Conservation (phyloP, 495 filamentous ascomycete species). For the Hypoxylon perforatum region DNA sequence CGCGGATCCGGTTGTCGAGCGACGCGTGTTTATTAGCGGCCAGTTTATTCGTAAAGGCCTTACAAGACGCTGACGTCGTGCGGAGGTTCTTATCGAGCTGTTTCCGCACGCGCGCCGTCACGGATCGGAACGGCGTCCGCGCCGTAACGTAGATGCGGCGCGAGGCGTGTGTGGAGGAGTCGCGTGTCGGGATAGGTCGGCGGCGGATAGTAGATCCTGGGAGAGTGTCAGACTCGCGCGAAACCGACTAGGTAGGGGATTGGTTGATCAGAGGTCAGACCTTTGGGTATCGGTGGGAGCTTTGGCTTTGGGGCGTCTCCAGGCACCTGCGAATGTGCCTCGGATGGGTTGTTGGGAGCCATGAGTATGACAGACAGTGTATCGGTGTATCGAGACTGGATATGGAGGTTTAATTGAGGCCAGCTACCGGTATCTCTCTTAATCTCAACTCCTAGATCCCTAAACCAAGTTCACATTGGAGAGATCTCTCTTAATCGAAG, state of each 20-base stretch:
- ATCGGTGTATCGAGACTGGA: no score
- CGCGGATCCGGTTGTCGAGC: slow-evolving; percentile 55
- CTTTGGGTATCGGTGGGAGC: slow-evolving; percentile 59
- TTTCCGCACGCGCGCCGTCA: slow-evolving; percentile 81
- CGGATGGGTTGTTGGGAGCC: slow-evolving; percentile 12
- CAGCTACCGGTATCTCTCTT: no score
- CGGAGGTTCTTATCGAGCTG: slow-evolving; percentile 76
- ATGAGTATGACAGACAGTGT: slow-evolving; percentile 8
- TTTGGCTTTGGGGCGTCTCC: slow-evolving; percentile 48
- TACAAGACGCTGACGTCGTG: slow-evolving; percentile 43
- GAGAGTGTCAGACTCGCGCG: slow-evolving; percentile 62
- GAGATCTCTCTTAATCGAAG: no score
- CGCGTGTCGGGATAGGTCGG: slow-evolving; percentile 66
- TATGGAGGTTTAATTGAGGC: no score
- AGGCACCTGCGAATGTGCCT: slow-evolving; percentile 13
- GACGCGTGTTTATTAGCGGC: slow-evolving; percentile 49
- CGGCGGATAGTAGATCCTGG: slow-evolving; percentile 78
- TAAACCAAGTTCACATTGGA: slow-evolving; percentile 1
- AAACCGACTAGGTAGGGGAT: neutral
- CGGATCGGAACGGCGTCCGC: slow-evolving; percentile 80
- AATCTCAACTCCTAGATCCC: neutral
- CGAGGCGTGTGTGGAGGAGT: slow-evolving; percentile 43
- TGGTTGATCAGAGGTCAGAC: slow-evolving; percentile 42
- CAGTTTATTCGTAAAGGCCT: slow-evolving; percentile 51
- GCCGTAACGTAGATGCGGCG: slow-evolving; percentile 81